Evolutionary conservation across 2,329 filamentous ascomycete species (phyloP).

Genomic region (Amesomyces nigricolor): DNA sequence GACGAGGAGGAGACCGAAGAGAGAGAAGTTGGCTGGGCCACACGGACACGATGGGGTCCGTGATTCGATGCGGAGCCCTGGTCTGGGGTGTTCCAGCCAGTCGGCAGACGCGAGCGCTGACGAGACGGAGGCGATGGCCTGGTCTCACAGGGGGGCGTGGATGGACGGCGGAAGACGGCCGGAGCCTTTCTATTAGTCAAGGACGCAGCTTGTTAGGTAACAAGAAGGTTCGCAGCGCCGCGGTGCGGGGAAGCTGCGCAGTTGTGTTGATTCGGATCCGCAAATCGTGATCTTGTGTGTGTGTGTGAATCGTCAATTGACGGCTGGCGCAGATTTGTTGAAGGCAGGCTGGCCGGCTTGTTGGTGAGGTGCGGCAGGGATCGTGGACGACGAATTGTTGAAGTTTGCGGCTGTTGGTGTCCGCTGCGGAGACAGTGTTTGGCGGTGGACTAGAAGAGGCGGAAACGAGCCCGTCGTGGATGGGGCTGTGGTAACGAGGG

Average conservation of each 20-base stretch:
- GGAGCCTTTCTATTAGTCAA: slow-evolving; percentile 45
- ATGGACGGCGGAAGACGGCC: slow-evolving; percentile 16
- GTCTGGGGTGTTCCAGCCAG: slow-evolving; percentile 8
- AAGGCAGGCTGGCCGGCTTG: slow-evolving; percentile 11
- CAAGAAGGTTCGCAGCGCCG: slow-evolving; percentile 29
- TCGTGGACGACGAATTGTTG: background rate
- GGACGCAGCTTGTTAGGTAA: slow-evolving; percentile 42
- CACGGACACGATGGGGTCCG: slow-evolving; percentile 15
- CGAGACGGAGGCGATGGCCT: slow-evolving; percentile 8
- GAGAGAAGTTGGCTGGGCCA: background rate
- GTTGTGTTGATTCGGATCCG: slow-evolving; percentile 23
- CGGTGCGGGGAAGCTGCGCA: slow-evolving; percentile 38
- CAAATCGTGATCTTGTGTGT: slow-evolving; percentile 19
- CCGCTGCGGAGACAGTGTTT: background rate
- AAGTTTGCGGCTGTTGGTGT: background rate
- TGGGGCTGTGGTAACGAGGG: background rate
- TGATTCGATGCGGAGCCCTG: slow-evolving; percentile 19
- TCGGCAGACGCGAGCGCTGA: slow-evolving; percentile 14
- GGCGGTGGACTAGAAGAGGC: too few relatives aligned
- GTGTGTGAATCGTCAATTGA: background rate
- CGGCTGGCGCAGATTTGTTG: background rate
- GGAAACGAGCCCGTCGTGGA: background rate
- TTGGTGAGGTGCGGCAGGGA: background rate
- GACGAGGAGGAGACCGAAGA: slow-evolving; percentile 19
- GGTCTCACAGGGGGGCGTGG: slow-evolving; percentile 22